phyloP scores from a whole-genome alignment of 116 monocot species.

The Posidonia oceanica region DNA sequence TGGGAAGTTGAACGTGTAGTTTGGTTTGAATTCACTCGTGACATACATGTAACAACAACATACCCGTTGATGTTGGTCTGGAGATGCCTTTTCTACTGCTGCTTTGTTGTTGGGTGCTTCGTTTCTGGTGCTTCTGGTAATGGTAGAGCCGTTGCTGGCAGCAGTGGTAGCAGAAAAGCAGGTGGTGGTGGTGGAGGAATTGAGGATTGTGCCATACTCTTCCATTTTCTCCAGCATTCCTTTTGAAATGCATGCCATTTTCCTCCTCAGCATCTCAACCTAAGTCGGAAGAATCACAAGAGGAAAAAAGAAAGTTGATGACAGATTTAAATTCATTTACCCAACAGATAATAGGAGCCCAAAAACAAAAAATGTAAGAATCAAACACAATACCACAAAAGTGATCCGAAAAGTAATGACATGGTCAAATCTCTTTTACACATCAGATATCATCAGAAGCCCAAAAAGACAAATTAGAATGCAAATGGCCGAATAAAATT shows the following conservation, averaged over 20 bases:
- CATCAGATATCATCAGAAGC: background rate
- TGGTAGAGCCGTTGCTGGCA: background rate
- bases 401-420: too few species aligned
- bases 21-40: background rate
- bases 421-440: background rate
- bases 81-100: conserved; percentile 2
- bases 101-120: background rate
- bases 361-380: background rate
- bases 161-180: background rate
- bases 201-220: conserved; percentile 23
- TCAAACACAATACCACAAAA: too few species aligned
- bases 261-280: conserved; percentile 63
- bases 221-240: conserved; percentile 60
- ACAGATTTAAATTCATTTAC: background rate
- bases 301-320: background rate
- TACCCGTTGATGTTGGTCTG: background rate
- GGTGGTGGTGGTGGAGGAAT: conserved; percentile 7
- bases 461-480: background rate
- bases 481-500: background rate
- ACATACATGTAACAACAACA: background rate
- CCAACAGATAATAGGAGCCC: background rate
- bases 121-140: background rate
- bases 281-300: conserved; percentile 1
- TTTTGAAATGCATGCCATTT: conserved; percentile 70
- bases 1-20: background rate